Base-by-base conservation (phyloP, 2,329 filamentous ascomycete genomes). In the Arthrobotrys sinensis region DNA sequence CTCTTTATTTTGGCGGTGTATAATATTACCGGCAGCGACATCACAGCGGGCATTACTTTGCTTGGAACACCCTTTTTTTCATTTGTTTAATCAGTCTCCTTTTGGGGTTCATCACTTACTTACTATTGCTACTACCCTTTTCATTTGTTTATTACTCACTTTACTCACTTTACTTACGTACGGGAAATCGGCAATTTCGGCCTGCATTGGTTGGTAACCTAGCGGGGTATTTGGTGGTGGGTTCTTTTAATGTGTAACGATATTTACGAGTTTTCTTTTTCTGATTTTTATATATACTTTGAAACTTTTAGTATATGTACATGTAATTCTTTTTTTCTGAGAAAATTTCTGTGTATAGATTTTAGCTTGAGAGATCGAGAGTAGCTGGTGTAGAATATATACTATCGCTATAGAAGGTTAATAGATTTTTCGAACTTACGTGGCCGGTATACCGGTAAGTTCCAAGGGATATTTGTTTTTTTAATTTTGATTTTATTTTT, bases 201-300 rank as follows among this genome's bases (percentile, higher is more conserved):
- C 24, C 32, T 36, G 12, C 7, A 34, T 34, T 34, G 19, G 14
- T 34, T n/a, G 24, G 24, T 16, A 11, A 21, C 16, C 7, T 21
- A 21, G 12, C 24, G 52, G n/a, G 8, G n/a, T 28, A 32, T 52
- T 45, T 45, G 40, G 40, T 45, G 40, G 40, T 45, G 40, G 40
- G 14, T 12, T 34, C 32, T n/a, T 55, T 10, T 65, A 50, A 65
- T 65, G 62, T 65, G 28, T 65, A 65, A 65, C 45, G 62, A 65
- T 65, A 65, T 64, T 34, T 28, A 65, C 36, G 55, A 50, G 8
- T 65, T 48, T 65, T 40, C 60, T 65, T 65, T 65, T 19, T 21
- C 19, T 48, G 1, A 21, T 48, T 50, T 28, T 50, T 3, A 50
- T 19, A 10, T 50, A 21, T 50, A 50, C 14, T 28, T 50, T 50